Evolutionary conservation across 495 filamentous ascomycete genomes (phyloP), one percentile per base, ranked within the genome.

Genomic region (Talaromyces trachyspermus): DNA sequence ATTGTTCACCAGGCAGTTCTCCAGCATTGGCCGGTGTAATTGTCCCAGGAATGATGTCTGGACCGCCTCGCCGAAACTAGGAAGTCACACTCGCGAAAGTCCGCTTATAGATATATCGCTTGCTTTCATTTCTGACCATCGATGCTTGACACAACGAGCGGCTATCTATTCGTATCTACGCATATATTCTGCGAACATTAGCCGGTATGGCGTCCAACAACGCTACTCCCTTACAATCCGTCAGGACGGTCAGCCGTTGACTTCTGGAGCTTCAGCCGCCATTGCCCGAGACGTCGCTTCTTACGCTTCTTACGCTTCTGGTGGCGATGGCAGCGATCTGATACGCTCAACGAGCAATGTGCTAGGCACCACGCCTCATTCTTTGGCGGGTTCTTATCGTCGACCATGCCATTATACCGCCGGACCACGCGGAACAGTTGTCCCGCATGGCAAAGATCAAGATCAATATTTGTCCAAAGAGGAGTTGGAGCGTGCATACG

Each of bases 211-310:
- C 52, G 46, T 53, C 48, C 4, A 53, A 50, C 20, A 39, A 44
- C 27, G 46, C 41, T 44, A 43, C 46, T 18, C 51, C 57, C 46
- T 55, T n/a, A 30, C 48, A 47, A 53, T 43, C 48, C 49, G n/a
- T 43, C 50, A 53, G 4, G 63, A 52, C 50, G 59, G 54, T 41
- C 51, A 61, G 4, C 72, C 68, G 9, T 81, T 78, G 59, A 64
- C 62, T n/a, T 75, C 79, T 20, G 62, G 62, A 33, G 81, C 81
- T 6, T 80, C 83, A 9, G 69, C 87, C 33, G 86, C 84, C 17
- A 76, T 91, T 59, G 83, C 83, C 1, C 76, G 78, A 20, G 87
- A 92, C 58, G 55, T 89, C 2, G 78, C 78, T 8, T 78, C 79
- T 54, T 61, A 68, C 61, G 20, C 4, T 44, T 22, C 29, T 18